A percentile compares a stretch with the other conserved stretches of the same genome.
phyloP scores from a whole-genome alignment of 805 yeast species.

The Candida khao-thaluensis region DNA sequence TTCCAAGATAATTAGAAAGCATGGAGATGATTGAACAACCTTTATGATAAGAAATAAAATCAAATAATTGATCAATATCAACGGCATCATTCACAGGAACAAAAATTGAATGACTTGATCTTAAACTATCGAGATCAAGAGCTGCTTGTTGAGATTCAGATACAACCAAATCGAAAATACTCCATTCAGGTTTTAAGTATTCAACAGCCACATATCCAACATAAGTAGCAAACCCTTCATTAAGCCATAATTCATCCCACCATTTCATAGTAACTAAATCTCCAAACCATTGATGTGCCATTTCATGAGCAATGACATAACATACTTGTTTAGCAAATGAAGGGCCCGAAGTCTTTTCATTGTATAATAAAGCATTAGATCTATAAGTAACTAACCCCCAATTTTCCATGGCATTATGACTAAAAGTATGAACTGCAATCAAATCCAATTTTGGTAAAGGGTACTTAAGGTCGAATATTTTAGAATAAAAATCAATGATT shows the following conservation, averaged over 20 bases:
- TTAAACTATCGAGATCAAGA: slow-evolving; percentile 53
- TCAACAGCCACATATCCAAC: slow-evolving; percentile 72
- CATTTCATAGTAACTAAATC: slow-evolving; percentile 87
- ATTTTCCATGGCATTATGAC: slow-evolving; percentile 90
- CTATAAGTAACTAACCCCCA: slow-evolving; percentile 78
- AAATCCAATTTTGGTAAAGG: slow-evolving; percentile 82
- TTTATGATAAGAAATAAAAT: slow-evolving; percentile 75
- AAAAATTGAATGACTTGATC: slow-evolving; percentile 76
- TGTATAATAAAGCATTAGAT: slow-evolving; percentile 51
- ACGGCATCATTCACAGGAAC: slow-evolving; percentile 77
- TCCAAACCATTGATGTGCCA: slow-evolving; percentile 93
- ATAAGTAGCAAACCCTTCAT: slow-evolving; percentile 90
- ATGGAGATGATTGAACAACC: slow-evolving; percentile 78
- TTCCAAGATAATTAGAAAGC: slow-evolving; percentile 71
- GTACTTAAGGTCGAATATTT: slow-evolving; percentile 51
- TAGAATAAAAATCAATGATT: slow-evolving; percentile 50
- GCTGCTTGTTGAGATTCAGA: slow-evolving; percentile 52
- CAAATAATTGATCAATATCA: slow-evolving; percentile 81
- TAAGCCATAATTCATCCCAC: slow-evolving; percentile 92
- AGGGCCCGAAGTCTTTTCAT: slow-evolving; percentile 46
- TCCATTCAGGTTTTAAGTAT: slow-evolving; percentile 76
- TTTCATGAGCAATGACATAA: slow-evolving; percentile 80
- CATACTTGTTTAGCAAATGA: slow-evolving; percentile 68
- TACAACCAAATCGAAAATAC: slow-evolving; percentile 59
- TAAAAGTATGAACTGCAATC: slow-evolving; percentile 74